A percentile compares a stretch with the other conserved stretches of the same genome.
phyloP scores from a whole-genome alignment of 164 flowering plant species.

The Cinnamomum chago region DNA sequence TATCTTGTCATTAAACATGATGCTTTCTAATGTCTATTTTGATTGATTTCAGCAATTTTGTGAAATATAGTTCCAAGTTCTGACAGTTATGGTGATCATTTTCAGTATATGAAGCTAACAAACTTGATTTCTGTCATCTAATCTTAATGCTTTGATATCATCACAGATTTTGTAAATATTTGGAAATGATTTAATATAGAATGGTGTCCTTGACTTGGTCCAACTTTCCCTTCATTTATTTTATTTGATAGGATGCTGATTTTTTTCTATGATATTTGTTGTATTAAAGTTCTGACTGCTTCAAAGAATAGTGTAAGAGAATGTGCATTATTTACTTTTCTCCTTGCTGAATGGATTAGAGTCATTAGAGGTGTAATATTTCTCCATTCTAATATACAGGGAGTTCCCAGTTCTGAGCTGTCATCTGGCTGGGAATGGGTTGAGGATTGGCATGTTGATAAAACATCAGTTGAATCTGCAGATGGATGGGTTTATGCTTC shows the following conservation, averaged over 20 bases:
- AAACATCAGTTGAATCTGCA: constrained; percentile 39
- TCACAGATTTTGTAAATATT: too few species aligned
- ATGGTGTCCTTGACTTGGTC: background rate
- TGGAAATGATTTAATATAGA: too few species aligned
- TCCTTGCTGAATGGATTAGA: background rate
- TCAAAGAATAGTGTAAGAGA: background rate
- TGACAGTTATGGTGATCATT: background rate
- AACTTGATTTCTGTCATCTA: background rate
- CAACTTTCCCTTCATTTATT: background rate
- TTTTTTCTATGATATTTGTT: too few species aligned
- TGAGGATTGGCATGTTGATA: constrained; percentile 81
- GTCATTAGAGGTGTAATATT: background rate
- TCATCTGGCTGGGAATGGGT: constrained; percentile 78
- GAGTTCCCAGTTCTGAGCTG: constrained; percentile 30
- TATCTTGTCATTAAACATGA: background rate
- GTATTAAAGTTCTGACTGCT: background rate
- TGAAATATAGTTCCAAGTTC: background rate
- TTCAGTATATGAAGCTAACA: background rate
- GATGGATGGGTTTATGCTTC: constrained; percentile 95
- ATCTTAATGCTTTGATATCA: background rate
- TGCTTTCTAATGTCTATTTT: background rate
- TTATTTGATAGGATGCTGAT: background rate
- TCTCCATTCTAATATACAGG: constrained; percentile 30
- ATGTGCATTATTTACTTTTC: background rate
- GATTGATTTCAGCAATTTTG: background rate